Conservation (phyloP, 2,329 filamentous ascomycete genomes). For the Botrytis hyacinthi region DNA sequence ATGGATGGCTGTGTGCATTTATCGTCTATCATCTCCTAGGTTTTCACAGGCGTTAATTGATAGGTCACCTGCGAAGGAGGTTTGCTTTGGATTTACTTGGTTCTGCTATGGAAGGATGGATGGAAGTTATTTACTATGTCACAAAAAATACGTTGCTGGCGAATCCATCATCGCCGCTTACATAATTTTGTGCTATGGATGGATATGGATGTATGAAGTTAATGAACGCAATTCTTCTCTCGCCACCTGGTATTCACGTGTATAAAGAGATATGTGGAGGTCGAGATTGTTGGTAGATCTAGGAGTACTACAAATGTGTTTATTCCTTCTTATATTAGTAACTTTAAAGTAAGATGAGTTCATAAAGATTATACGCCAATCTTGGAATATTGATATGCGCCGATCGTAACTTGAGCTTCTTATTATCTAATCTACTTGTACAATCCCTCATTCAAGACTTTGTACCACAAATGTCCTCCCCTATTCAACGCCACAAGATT, state of each 20-base stretch:
- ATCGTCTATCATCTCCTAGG: neutral
- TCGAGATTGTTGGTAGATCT: neutral
- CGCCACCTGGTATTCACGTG: neutral
- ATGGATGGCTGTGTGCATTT: neutral
- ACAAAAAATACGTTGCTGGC: neutral
- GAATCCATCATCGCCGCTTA: neutral
- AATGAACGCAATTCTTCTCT: neutral
- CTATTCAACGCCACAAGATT: neutral
- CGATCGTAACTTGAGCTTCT: neutral
- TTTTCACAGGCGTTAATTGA: neutral
- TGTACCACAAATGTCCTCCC: neutral
- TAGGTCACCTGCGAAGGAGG: slow-evolving; percentile 5
- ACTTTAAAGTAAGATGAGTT: neutral
- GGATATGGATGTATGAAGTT: neutral
- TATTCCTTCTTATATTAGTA: neutral
- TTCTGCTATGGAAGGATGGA: neutral
- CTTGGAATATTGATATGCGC: neutral
- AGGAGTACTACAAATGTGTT: neutral
- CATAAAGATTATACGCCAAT: neutral
- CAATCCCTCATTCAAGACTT: neutral
- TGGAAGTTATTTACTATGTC: neutral
- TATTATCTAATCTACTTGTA: slow-evolving; percentile 5
- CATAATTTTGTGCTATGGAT: neutral
- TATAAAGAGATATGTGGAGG: neutral
- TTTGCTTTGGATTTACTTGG: neutral